Base-by-base conservation (phyloP, 73 alveolate genomes). In the Paramecium caudatum region DNA sequence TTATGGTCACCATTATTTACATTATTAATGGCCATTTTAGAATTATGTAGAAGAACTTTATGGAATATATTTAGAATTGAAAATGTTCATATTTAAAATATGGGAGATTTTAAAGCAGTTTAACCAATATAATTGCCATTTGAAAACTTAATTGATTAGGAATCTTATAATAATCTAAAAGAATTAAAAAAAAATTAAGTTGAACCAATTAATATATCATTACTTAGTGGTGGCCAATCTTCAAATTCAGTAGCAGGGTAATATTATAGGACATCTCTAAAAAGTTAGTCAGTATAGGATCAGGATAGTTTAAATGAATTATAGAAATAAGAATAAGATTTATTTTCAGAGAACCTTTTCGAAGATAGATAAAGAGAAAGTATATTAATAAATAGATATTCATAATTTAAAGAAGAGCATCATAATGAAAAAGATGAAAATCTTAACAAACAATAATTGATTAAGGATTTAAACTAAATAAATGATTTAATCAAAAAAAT, bases 61-160 rank as follows among this genome's bases (percentile, higher is more conserved):
- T 74, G 88, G 88, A 74, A 74, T 74, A 45, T 74, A 3, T 41
- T 74, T 74, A 74, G 88, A 74, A 45, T 74, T 16, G 88, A 74
- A 45, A 39, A 74, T 74, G 69, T 74, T 4, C 88, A 74, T 23
- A 41, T 45, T 13, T 23, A 74, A 15, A 74, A 74, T 45, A 74
- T 74, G 88, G 88, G 88, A 74, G 43, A 74, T 27, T 74, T 74
- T 45, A 74, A 43, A 39, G 88, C 88, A 23, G 68, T 74, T 2
- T 23, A 74, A 17, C 43, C 62, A 19, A 21, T 74, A 13, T 12
- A 36, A 10, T 15, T 74, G 3, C 88, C 88, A 5, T 74, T 41
- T 74, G 88, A 74, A 45, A 21, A 33, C 9, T 74, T 41, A 4
- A 39, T 74, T 15, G 88, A 74, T 16, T 41, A 45, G 43, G 16